Evolutionary conservation across 2,329 filamentous ascomycete species (phyloP), one percentile per base, ranked within the genome.

Genomic region (Hymenoscyphus fructigenus): DNA sequence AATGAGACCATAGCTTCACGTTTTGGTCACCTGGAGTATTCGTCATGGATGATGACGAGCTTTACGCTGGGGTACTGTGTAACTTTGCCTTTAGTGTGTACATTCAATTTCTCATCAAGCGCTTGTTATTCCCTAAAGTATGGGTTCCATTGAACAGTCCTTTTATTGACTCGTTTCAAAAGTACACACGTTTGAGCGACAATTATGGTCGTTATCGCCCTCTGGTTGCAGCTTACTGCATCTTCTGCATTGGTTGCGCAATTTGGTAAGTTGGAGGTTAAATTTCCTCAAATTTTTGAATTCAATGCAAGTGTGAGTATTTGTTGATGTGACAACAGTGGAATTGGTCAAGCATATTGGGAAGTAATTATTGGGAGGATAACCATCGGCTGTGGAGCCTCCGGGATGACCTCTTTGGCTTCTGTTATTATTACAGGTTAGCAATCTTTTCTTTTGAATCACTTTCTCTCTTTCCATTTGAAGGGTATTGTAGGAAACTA

Each of bases 141-240:
- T 36, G 34, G 34, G 34, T 36, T 7, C 14, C 7, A 7, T n/a
- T n/a, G 7, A 53, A 53, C 17, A n/a, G 47, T 55, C n/a, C n/a
- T 55, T 55, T 20, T 55, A 20, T 15, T 55, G 26, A 55, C 14
- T 7, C 9, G 3, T 23, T 4, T 55, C n/a, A 60, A 58, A 59
- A 69, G 67, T 69, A 69, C 20, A 65, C 65, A 36, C 85, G 85
- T 64, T 72, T 87, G 23, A 85, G 84, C 66, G 83, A 85, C 68
- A 82, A 85, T 20, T 86, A 84, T 69, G 84, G 84, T 12, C 0
- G 75, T 84, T 17, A 73, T 86, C 0, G 72, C 84, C 0, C 73
- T 78, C 9, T 79, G 80, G 1, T 86, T 85, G 68, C 69, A 73
- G 9, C 72, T 84, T 17, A 85, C 85, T 61, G 80, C 79, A 2